These are phyloP conservation scores for Biscogniauxia sp. DNA, from an alignment of 2,329 filamentous ascomycete genomes.

Conservation along the genomic window DNA sequence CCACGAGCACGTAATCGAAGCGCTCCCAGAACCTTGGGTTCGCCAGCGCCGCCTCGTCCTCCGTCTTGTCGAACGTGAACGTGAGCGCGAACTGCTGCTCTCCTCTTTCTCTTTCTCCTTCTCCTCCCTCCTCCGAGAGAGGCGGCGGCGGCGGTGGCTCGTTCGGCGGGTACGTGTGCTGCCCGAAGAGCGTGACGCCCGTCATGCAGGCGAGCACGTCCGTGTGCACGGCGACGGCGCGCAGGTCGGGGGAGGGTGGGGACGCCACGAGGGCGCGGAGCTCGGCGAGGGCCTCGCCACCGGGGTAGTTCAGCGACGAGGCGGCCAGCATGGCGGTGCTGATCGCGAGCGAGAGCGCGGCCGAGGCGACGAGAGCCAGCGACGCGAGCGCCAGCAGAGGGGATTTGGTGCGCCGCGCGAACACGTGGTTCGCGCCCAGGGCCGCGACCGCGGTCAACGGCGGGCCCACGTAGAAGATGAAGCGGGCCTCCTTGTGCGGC, in stretches of 20 bases:
- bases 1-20: constrained; percentile 62
- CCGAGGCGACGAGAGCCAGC: constrained; percentile 55
- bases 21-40: constrained; percentile 57
- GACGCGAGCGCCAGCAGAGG: constrained; percentile 53
- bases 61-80: constrained; percentile 60
- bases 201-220: constrained; percentile 70
- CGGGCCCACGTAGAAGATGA: constrained; percentile 86
- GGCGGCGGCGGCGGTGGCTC: constrained; percentile 19
- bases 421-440: constrained; percentile 69
- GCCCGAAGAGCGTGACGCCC: constrained; percentile 64
- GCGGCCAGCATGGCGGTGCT: constrained; percentile 70
- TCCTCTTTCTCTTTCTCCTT: no score
- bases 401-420: constrained; percentile 62
- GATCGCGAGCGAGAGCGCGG: constrained; percentile 56
- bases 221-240: constrained; percentile 53
- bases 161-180: constrained; percentile 38
- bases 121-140: background rate
- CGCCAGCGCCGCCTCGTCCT: constrained; percentile 44
- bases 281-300: constrained; percentile 70
- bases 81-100: constrained; percentile 22
- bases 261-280: constrained; percentile 43
- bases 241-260: constrained; percentile 27
- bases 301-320: constrained; percentile 91
- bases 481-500: constrained; percentile 94
- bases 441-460: constrained; percentile 75